Percentiles rank a stretch among this genome's conserved stretches.
Evolutionary conservation across 2,329 filamentous ascomycete genomes (phyloP).

Genomic region (Calonectria henricotiae): DNA sequence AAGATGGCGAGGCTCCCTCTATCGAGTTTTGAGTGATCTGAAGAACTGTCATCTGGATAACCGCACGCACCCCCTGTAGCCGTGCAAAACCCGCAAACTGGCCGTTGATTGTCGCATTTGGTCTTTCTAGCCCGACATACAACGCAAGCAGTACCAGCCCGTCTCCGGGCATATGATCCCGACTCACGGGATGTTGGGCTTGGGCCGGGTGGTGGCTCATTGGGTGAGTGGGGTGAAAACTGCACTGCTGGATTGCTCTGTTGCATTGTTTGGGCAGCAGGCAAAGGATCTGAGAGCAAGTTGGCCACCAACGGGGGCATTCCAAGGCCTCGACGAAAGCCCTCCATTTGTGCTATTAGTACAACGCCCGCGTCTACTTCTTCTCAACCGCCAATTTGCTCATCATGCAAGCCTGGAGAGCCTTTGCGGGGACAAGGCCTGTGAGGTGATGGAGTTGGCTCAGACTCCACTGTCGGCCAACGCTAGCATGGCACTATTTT

Average conservation of each 20-base stretch:
- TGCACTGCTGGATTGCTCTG: slow-evolving; percentile 2
- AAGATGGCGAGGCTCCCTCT: slow-evolving; percentile 45
- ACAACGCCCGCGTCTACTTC: neutral
- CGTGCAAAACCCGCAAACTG: slow-evolving; percentile 45
- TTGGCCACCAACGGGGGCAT: slow-evolving; percentile 41
- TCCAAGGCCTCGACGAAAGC: slow-evolving; percentile 25
- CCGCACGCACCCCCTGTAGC: slow-evolving; percentile 42
- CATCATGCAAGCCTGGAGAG: slow-evolving; percentile 24
- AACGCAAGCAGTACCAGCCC: slow-evolving; percentile 37
- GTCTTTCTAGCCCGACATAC: slow-evolving; percentile 44
- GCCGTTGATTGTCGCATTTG: slow-evolving; percentile 45
- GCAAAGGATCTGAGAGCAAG: slow-evolving; percentile 39
- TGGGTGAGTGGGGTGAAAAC: slow-evolving; percentile 5
- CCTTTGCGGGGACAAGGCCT: slow-evolving; percentile 23
- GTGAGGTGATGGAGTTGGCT: slow-evolving; percentile 24
- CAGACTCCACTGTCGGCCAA: slow-evolving; percentile 4
- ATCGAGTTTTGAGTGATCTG: slow-evolving; percentile 45
- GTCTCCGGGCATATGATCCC: slow-evolving; percentile 33
- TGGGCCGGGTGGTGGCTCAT: neutral
- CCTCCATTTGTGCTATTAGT: slow-evolving; percentile 30
- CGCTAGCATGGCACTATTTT: slow-evolving; percentile 22
- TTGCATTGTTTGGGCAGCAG: slow-evolving; percentile 9
- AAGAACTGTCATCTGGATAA: slow-evolving; percentile 41
- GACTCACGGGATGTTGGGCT: slow-evolving; percentile 29
- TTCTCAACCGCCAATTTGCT: slow-evolving; percentile 3